phyloP scores from a whole-genome alignment of 495 filamentous ascomycete genomes.

The Daldinia childiae region DNA sequence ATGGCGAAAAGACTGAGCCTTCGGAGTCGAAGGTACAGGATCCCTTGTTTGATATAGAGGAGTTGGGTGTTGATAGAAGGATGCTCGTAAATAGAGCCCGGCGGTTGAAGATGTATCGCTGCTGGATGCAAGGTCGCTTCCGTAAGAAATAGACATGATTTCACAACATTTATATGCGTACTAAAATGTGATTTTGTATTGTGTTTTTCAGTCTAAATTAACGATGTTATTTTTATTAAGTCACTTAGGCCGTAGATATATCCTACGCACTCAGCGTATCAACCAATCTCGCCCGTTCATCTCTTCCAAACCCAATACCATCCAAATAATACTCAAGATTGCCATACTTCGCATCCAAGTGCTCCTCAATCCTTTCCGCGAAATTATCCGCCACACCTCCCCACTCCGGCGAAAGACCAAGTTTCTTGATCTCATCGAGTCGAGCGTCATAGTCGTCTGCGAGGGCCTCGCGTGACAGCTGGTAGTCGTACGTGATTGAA shows the following conservation, averaged over 20 bases:
- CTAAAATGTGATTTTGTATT: constrained; percentile 12
- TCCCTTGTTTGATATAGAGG: constrained; percentile 70
- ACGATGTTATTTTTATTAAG: neutral
- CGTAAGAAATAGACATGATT: constrained; percentile 66
- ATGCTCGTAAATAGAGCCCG: constrained; percentile 90
- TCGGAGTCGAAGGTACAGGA: constrained; percentile 25
- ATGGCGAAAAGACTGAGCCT: constrained; percentile 30
- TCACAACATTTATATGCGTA: neutral
- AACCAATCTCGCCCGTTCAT: constrained; percentile 43
- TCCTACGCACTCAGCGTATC: constrained; percentile 29
- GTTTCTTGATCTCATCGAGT: constrained; percentile 70
- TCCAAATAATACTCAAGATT: constrained; percentile 70
- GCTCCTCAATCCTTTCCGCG: constrained; percentile 57
- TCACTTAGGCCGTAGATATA: neutral
- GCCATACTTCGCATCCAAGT: constrained; percentile 67
- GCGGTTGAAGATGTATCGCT: constrained; percentile 97
- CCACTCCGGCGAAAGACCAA: constrained; percentile 77
- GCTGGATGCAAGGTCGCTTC: constrained; percentile 95
- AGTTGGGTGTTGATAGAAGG: constrained; percentile 83
- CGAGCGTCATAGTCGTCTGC: constrained; percentile 67
- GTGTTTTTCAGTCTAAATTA: neutral
- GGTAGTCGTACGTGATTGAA: constrained; percentile 73
- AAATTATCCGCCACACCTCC: constrained; percentile 68
- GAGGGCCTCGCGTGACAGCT: constrained; percentile 65
- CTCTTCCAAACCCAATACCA: constrained; percentile 62